Percentiles rank a stretch among this genome's conserved stretches.
Conservation (phyloP, 2,329 filamentous ascomycete species). For the Arachnomyces sp. region DNA sequence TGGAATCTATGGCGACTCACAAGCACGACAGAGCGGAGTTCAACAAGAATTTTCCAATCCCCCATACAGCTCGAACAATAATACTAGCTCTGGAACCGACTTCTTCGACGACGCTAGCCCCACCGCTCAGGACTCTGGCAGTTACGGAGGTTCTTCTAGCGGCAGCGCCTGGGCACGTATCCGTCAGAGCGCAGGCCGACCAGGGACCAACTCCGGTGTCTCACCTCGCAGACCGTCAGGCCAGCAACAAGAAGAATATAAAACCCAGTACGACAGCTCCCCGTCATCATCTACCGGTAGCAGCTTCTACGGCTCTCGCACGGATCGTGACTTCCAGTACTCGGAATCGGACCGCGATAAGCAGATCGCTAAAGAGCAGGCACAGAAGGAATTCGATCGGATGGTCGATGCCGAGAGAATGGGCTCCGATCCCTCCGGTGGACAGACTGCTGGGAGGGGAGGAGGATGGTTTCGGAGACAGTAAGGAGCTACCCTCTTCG, state of each 20-base stretch:
- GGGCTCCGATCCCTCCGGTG: slow-evolving; percentile 12
- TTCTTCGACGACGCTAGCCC: slow-evolving; percentile 33
- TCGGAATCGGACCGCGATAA: slow-evolving; percentile 13
- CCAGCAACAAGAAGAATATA: slow-evolving; percentile 6
- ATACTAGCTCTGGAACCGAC: slow-evolving; percentile 10
- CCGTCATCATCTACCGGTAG: slow-evolving; percentile 1
- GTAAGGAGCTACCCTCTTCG: too few relatives aligned
- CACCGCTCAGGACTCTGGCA: slow-evolving; percentile 24
- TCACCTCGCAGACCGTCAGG: slow-evolving; percentile 3
- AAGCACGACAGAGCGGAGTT: too few relatives aligned
- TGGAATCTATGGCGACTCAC: neutral
- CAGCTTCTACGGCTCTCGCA: neutral
- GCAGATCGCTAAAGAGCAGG: slow-evolving; percentile 27
- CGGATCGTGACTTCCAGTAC: slow-evolving; percentile 3
- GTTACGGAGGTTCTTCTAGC: slow-evolving; percentile 2
- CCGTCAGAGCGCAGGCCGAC: slow-evolving; percentile 10
- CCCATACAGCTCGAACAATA: neutral
- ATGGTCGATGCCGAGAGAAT: slow-evolving; percentile 35
- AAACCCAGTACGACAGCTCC: slow-evolving; percentile 4
- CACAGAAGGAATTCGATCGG: slow-evolving; percentile 36
- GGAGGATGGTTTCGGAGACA: too few relatives aligned
- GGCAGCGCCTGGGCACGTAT: slow-evolving; percentile 33
- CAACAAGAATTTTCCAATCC: neutral
- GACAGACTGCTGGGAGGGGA: slow-evolving; percentile 12
- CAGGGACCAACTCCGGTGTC: neutral